A percentile compares a stretch with the other conserved stretches of the same genome.
Evolutionary conservation across 192 early-diverging fungal species (phyloP).

Genomic region (Backusella australiensis): DNA sequence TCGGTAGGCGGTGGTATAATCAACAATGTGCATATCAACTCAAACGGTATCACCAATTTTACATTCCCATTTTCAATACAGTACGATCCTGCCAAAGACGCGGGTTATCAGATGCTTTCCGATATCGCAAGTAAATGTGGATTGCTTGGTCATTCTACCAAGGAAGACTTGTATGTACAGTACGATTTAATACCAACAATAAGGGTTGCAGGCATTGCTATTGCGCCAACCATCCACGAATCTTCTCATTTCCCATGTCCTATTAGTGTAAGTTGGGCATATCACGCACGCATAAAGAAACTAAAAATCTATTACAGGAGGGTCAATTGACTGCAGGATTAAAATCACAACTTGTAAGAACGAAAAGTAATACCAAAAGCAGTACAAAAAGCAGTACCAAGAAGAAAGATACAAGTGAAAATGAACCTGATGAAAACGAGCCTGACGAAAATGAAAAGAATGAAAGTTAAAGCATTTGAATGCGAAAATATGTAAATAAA

Average conservation of each 20-base stretch:
- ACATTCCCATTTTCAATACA: conserved; percentile 46
- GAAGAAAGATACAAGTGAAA: not conserved
- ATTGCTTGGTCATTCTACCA: conserved; percentile 15
- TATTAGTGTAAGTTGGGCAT: conserved; percentile 17
- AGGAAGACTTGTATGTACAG: conserved; percentile 34
- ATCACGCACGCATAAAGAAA: not conserved
- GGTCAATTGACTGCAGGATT: conserved; percentile 1
- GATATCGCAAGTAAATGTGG: conserved; percentile 50
- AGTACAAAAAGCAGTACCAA: not conserved
- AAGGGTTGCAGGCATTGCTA: conserved; percentile 41
- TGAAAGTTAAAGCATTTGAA: not conserved
- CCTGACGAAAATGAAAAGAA: not conserved
- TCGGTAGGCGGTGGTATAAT: conserved; percentile 46
- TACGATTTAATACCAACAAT: conserved; percentile 50
- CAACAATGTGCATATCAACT: conserved; percentile 37
- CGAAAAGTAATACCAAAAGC: not conserved
- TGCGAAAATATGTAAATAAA: not conserved
- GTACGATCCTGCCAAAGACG: conserved; percentile 39
- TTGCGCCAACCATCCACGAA: conserved; percentile 41
- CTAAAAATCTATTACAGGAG: not conserved
- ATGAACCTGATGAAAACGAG: not conserved
- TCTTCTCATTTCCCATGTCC: conserved; percentile 42
- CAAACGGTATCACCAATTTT: conserved; percentile 37
- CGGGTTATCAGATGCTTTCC: conserved; percentile 32
- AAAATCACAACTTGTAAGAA: not conserved